Conservation (phyloP, 1,284 basidiomycete species). For the Caloboletus firmus region DNA sequence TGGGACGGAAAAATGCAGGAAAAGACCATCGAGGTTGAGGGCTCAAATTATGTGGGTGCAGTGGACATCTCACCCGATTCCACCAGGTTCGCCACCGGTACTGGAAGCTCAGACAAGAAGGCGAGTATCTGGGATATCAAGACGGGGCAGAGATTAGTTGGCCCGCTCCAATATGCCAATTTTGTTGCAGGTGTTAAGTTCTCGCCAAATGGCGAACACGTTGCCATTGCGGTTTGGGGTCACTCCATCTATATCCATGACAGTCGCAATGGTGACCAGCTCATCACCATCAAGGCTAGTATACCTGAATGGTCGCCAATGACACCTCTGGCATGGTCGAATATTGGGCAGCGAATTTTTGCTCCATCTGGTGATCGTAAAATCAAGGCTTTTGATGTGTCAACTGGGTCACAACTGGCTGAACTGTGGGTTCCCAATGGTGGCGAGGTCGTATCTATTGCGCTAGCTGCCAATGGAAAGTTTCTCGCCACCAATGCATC, state of each 20-base stretch:
- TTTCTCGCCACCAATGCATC: not conserved
- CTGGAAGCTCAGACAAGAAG: not conserved
- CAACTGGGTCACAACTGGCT: not conserved
- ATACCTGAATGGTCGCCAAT: not conserved
- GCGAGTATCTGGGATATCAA: not conserved
- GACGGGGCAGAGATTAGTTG: not conserved
- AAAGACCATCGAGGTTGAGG: not conserved
- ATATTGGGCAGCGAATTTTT: not conserved
- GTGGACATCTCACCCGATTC: not conserved
- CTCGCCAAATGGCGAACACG: not conserved
- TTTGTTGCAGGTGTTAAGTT: not conserved
- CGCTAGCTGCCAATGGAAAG: not conserved
- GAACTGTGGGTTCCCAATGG: not conserved
- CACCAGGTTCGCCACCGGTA: not conserved
- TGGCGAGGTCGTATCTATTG: too few species aligned
- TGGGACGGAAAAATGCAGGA: not conserved
- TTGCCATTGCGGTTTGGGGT: not conserved
- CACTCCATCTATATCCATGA: not conserved
- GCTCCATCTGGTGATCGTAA: too few species aligned
- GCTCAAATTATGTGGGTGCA: too few species aligned
- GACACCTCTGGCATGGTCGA: not conserved
- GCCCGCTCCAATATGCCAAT: not conserved
- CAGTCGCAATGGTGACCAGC: not conserved
- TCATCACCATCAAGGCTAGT: not conserved
- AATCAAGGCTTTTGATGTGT: not conserved